These are phyloP conservation scores for Eucalyptus viminalis DNA, from an alignment of 345 rosid genomes.

Conservation along the genomic window DNA sequence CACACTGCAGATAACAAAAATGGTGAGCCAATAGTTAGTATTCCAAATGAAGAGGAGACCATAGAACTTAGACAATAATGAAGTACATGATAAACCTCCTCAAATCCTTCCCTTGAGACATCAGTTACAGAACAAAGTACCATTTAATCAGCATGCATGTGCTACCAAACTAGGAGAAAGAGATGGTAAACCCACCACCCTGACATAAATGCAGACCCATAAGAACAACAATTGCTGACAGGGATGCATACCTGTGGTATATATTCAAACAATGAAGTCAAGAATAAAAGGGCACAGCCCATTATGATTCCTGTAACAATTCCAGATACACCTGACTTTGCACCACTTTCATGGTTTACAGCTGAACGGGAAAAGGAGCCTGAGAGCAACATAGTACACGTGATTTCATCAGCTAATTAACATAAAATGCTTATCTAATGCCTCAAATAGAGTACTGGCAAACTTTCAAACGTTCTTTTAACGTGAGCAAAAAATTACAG, in stretches of 20 bases:
- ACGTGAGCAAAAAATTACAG: neutral
- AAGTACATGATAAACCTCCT: neutral
- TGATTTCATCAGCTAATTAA: neutral
- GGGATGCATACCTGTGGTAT: slow-evolving; percentile 76
- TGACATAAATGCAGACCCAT: neutral
- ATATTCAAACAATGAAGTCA: slow-evolving; percentile 72
- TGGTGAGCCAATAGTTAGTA: slow-evolving; percentile 8
- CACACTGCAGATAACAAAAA: slow-evolving; percentile 55
- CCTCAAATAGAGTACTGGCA: neutral
- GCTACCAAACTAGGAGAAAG: neutral
- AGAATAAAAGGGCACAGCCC: slow-evolving; percentile 76
- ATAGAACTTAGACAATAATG: neutral
- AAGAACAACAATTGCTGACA: neutral
- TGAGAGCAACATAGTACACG: slow-evolving; percentile 1
- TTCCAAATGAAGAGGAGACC: neutral
- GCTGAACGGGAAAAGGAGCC: slow-evolving; percentile 99
- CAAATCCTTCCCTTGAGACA: neutral
- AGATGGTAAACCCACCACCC: neutral
- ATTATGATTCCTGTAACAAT: slow-evolving; percentile 70
- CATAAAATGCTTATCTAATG: neutral
- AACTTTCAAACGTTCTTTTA: neutral
- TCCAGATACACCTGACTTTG: slow-evolving; percentile 87
- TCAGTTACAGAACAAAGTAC: neutral
- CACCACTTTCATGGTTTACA: slow-evolving; percentile 94
- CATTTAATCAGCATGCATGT: neutral